These are phyloP conservation scores for Iodosphaeria phyllophila DNA, from an alignment of 2,329 filamentous ascomycete genomes.

Conservation along the genomic window DNA sequence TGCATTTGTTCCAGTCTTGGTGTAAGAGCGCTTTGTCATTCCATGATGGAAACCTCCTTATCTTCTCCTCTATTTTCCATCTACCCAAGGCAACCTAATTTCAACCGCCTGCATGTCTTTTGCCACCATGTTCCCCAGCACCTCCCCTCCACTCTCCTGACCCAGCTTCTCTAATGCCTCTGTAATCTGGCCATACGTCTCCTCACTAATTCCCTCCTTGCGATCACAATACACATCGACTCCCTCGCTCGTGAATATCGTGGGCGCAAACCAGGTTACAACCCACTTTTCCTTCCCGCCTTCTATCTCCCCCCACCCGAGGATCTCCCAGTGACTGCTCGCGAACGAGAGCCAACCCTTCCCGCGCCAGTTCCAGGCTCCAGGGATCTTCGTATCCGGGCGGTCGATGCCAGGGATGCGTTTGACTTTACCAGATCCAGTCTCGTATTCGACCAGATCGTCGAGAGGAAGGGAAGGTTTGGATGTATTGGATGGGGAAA, in stretches of 20 bases:
- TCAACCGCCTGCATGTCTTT: conserved; percentile 30
- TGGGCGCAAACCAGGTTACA: conserved; percentile 73
- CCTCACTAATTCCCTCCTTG: conserved; percentile 37
- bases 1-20: too few relatives aligned
- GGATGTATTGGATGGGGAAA: conserved; percentile 16
- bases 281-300: conserved; percentile 40
- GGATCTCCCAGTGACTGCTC: conserved; percentile 60
- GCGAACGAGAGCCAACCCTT: conserved; percentile 58
- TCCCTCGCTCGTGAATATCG: conserved; percentile 66
- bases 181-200: conserved; percentile 36
- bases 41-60: background rate
- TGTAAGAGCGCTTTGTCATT: too few relatives aligned
- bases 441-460: conserved; percentile 47
- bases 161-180: conserved; percentile 31
- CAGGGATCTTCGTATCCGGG: conserved; percentile 15
- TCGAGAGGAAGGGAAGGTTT: conserved; percentile 34
- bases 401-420: conserved; percentile 48
- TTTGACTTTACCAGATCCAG: conserved; percentile 25
- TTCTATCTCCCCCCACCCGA: conserved; percentile 48
- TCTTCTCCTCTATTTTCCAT: conserved; percentile 6
- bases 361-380: conserved; percentile 58
- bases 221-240: conserved; percentile 59
- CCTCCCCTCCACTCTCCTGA: conserved; percentile 31
- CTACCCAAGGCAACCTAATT: conserved; percentile 31
- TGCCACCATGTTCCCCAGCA: conserved; percentile 31